Base-by-base conservation (phyloP, 176 grass and related monocot genomes). In the Otatea glauca region DNA sequence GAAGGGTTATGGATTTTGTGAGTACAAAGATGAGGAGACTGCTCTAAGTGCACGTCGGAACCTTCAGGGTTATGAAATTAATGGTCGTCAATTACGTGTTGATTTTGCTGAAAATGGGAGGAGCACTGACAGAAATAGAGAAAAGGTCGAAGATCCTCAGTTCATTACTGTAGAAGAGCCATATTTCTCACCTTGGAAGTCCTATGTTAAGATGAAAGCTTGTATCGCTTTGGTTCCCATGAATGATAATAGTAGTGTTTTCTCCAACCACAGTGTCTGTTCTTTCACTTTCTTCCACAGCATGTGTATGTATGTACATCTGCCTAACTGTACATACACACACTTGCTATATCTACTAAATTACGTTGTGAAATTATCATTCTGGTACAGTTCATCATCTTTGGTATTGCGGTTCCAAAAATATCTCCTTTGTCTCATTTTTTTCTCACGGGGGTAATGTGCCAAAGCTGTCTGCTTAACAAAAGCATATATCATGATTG, bases 61-160 rank as follows among this genome's bases (percentile, higher is more conserved):
- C 85, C 97, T 99, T 77, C 97, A 99, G 71, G 93, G 97, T 62
- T 94, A 99, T 76, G 97, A 99, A 62, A 92, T 99, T 64, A 99
- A 99, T 86, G 97, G 97, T 11, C 97, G 97, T 42, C 97, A 96
- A 24, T 86, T 99, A 64, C 89, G 97, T 81, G 97, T 99, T 83
- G 97, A 99, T 89, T 99, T 99, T 92, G 97, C 93, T 45, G 97
- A 99, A 92, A 96, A 94, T 87, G 97, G 93, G 73, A 99, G 94
- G 89, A 99, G 89, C 88, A 81, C 88, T 78, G 97, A 99, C 84
- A 91, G 91, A 79, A 99, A 92, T 81, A 95, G 93, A 89, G 97
- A 99, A 79, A 94, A 99, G 97, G 97, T 99, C 51, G 81, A 80
- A 86, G 81, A 81, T 83, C 56, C 84, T 84, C 65, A 86, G 59